phyloP scores from a whole-genome alignment of 106 monocot genomes.

The Allium fistulosum region DNA sequence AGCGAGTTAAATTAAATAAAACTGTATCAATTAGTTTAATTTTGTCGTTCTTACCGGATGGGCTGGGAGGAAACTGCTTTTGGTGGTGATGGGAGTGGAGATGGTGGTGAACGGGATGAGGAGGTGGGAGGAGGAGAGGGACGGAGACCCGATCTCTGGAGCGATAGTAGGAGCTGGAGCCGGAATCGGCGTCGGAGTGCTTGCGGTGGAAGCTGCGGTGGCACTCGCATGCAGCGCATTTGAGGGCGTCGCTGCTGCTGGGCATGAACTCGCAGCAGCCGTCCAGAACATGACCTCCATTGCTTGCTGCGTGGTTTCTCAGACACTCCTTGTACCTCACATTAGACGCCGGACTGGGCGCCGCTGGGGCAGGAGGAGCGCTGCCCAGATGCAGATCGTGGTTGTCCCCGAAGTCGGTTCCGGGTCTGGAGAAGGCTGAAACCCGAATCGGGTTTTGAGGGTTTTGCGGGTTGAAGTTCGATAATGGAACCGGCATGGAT shows the following conservation, averaged over 20 bases:
- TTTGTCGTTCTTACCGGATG: background rate
- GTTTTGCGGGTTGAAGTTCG: background rate
- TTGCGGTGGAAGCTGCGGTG: constrained; percentile 48
- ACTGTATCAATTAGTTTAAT: too few relatives aligned
- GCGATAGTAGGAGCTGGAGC: too few relatives aligned
- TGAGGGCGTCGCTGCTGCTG: constrained; percentile 3
- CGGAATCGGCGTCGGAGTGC: background rate
- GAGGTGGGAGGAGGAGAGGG: constrained; percentile 23
- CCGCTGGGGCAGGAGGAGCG: background rate
- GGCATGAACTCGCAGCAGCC: constrained; percentile 28
- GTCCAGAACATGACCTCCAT: constrained; percentile 21
- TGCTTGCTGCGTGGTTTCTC: constrained; percentile 15
- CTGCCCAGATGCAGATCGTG: background rate
- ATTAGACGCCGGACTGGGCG: background rate
- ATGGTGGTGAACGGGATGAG: constrained; percentile 3
- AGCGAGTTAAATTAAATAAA: background rate
- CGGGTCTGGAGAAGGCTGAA: constrained; percentile 7
- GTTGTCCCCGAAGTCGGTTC: background rate
- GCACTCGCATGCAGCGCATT: constrained; percentile 26
- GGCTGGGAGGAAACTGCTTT: background rate
- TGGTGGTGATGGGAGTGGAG: background rate
- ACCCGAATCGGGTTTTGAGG: background rate
- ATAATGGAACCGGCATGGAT: background rate
- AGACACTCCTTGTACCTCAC: constrained; percentile 15
- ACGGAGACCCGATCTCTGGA: background rate